Evolutionary conservation across 257 asterid species (phyloP).

Genomic region (Marsdenia floribunda): DNA sequence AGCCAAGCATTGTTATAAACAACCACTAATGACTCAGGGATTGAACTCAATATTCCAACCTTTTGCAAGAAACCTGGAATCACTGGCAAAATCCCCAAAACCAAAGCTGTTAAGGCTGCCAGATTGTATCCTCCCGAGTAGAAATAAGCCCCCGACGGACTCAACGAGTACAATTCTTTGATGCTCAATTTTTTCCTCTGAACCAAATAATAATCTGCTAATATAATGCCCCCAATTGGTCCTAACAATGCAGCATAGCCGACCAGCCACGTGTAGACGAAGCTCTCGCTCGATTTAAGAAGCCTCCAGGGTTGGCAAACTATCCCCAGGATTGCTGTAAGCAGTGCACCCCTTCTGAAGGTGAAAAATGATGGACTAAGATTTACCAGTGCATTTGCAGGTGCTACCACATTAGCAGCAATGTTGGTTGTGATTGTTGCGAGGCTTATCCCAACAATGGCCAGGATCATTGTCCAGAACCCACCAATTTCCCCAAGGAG

Average conservation of each 20-base stretch:
- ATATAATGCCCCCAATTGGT: constrained; percentile 63
- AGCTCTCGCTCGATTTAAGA: constrained; percentile 75
- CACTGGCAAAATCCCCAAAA: constrained; percentile 72
- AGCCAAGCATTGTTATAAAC: constrained; percentile 87
- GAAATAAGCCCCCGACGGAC: constrained; percentile 55
- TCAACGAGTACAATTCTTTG: constrained; percentile 47
- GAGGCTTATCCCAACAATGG: constrained; percentile 70
- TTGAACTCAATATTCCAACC: constrained; percentile 47
- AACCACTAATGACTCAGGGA: constrained; percentile 23
- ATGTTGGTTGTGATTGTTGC: constrained; percentile 82
- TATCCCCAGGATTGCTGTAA: constrained; percentile 73
- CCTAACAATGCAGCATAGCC: constrained; percentile 86
- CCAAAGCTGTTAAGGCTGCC: constrained; percentile 51
- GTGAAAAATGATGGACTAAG: constrained; percentile 69
- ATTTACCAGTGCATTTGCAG: constrained; percentile 79
- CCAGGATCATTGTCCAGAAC: constrained; percentile 46
- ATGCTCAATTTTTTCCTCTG: constrained; percentile 34
- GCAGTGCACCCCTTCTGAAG: constrained; percentile 56
- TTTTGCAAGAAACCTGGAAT: constrained; percentile 79
- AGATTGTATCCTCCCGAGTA: constrained; percentile 62
- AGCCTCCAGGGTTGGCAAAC: constrained; percentile 91
- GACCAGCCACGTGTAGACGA: constrained; percentile 85
- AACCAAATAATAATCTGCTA: constrained; percentile 68
- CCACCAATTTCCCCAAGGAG: constrained; percentile 78
- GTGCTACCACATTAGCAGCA: constrained; percentile 95